Percentiles rank a stretch among this genome's conserved stretches.
Evolutionary conservation across 2,329 filamentous ascomycete genomes (phyloP).

Genomic region (Penicillium sp.): DNA sequence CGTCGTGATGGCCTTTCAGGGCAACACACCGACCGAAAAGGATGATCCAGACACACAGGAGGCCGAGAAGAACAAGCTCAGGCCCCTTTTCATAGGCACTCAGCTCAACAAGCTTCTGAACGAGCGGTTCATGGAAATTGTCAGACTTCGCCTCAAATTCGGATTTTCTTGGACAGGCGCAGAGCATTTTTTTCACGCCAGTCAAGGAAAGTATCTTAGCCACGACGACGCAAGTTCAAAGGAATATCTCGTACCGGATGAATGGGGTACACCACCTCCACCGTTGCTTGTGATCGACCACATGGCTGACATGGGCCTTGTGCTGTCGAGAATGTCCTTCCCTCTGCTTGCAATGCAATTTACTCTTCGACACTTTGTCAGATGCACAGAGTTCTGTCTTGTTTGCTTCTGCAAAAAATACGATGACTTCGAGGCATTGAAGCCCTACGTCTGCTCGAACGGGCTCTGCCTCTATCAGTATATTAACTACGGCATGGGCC

Average conservation of each 20-base stretch:
- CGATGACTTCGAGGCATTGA: slow-evolving; percentile 56
- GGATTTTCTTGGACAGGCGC: slow-evolving; percentile 67
- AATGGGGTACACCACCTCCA: slow-evolving; percentile 32
- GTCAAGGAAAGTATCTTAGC: slow-evolving; percentile 36
- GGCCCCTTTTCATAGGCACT: slow-evolving; percentile 61
- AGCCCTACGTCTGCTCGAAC: slow-evolving; percentile 69
- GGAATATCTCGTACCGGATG: slow-evolving; percentile 24
- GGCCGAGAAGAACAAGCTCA: slow-evolving; percentile 29
- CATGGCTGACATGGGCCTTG: slow-evolving; percentile 32
- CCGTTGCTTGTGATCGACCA: slow-evolving; percentile 53
- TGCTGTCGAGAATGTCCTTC: slow-evolving; percentile 47
- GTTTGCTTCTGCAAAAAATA: slow-evolving; percentile 72
- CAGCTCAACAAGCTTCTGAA: slow-evolving; percentile 69
- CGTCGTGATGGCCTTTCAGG: slow-evolving; percentile 52
- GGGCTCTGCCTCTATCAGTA: slow-evolving; percentile 83
- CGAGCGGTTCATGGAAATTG: slow-evolving; percentile 60
- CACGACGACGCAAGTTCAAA: slow-evolving; percentile 8
- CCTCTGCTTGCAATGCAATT: slow-evolving; percentile 69
- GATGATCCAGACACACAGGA: slow-evolving; percentile 32
- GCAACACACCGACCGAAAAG: neutral
- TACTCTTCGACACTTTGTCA: slow-evolving; percentile 70
- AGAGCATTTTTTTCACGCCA: slow-evolving; percentile 56
- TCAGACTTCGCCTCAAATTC: slow-evolving; percentile 57
- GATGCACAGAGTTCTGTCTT: slow-evolving; percentile 83
- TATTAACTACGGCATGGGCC: slow-evolving; percentile 79